phyloP scores from a whole-genome alignment of 1,139 yeast species.

The Diutina mesorugosa region DNA sequence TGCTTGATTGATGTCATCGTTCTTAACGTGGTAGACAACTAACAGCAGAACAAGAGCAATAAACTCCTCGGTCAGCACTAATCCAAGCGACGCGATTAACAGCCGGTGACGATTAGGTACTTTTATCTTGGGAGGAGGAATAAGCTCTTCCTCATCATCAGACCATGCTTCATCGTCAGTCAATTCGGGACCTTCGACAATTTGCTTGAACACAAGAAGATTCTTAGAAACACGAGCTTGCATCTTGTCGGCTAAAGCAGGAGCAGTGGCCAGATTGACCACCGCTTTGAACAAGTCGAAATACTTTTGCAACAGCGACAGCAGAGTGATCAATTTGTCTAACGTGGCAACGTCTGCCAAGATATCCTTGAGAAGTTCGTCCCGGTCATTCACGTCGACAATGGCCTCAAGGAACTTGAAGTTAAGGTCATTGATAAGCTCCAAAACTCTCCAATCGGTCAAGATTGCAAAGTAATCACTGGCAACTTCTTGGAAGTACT shows the following conservation, averaged over 20 bases:
- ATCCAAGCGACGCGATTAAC: neutral
- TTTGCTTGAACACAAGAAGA: neutral
- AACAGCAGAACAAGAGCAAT: neutral
- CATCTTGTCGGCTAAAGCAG: neutral
- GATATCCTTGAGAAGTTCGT: neutral
- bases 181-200: conserved; percentile 1
- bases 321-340: neutral
- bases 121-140: neutral
- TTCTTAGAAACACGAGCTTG: neutral
- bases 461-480: neutral
- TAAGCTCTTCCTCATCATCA: neutral
- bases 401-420: neutral
- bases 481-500: neutral
- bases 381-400: neutral
- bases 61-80: neutral
- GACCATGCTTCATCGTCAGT: conserved; percentile 1
- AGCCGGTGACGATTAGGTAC: neutral
- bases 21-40: neutral
- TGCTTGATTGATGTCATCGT: neutral
- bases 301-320: neutral
- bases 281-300: neutral
- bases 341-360: neutral
- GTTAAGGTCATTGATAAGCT: neutral
- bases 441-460: neutral
- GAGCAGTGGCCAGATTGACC: neutral